Evolutionary conservation across 1,139 yeast species (phyloP).

Genomic region (Zygosaccharomyces sapae): DNA sequence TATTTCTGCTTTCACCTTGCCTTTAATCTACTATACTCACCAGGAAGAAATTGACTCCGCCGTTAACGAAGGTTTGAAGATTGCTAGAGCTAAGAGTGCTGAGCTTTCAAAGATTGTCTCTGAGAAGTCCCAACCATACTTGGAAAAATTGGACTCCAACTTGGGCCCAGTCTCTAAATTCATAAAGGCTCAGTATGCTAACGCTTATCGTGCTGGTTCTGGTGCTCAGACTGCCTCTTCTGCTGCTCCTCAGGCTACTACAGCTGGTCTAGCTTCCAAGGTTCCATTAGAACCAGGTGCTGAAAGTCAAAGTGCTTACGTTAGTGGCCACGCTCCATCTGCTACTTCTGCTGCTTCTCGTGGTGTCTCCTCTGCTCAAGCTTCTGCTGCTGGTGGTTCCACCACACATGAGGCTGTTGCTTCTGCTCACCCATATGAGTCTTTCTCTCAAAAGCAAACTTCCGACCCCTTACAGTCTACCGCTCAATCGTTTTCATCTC

Average conservation of each 20-base stretch:
- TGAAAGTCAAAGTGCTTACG: conserved; percentile 6
- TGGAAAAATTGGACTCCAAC: conserved; percentile 47
- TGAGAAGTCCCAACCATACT: conserved; percentile 48
- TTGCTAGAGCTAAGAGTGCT: conserved; percentile 53
- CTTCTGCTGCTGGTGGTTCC: not conserved
- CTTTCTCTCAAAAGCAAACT: conserved; percentile 2
- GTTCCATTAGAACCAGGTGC: conserved; percentile 21
- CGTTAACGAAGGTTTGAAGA: conserved; percentile 52
- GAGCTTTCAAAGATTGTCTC: conserved; percentile 51
- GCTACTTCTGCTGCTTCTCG: conserved; percentile 31
- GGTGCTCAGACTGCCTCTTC: conserved; percentile 37
- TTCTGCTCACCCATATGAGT: conserved; percentile 1
- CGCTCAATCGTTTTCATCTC: conserved; percentile 23
- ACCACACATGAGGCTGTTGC: not conserved
- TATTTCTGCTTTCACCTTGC: conserved; percentile 66
- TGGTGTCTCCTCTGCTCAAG: conserved; percentile 12
- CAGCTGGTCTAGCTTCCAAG: conserved; percentile 34
- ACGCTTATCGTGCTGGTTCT: conserved; percentile 62
- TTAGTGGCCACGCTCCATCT: conserved; percentile 23
- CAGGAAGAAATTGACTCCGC: conserved; percentile 78
- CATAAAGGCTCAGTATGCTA: conserved; percentile 62
- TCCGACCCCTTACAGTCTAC: not conserved
- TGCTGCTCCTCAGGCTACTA: conserved; percentile 17
- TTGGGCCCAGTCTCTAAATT: conserved; percentile 62
- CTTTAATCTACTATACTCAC: conserved; percentile 68